Base-by-base conservation (phyloP, 1,284 basidiomycete genomes). In the Fomes fomentarius region DNA sequence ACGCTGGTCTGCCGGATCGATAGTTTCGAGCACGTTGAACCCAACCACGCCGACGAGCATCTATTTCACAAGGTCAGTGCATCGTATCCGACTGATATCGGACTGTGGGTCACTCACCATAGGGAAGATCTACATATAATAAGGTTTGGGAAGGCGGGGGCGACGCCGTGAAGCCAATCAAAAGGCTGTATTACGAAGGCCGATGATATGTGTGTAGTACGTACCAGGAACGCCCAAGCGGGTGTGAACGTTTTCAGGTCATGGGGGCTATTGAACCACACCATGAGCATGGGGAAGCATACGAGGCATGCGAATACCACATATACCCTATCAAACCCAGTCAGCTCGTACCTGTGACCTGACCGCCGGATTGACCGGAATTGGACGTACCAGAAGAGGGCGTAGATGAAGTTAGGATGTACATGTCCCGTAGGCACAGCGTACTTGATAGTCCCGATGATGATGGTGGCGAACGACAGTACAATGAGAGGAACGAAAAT, bases 11-110 rank as follows among this genome's bases (percentile, higher is more conserved):
- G 57, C 48, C 3, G 71, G 60, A 15, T 71, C 62, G 41, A 80
- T 63, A 12, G 77, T 74, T 37, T 68, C 69, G 30, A 80, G 63
- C 6, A 76, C 76, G 51, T 79, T 77, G 67, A 74, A 75, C 7
- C 77, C 72, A n/a, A 80, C 71, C 15, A 79, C 76, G 28, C 78
- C 77, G 42, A 79, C 75, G 11, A 79, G 71, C 78, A 79, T 79
- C 75, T 77, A 51, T 11, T 15, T 21, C 17, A 40, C 17, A 17
- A 30, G 31, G 55, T 53, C 40, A 57, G 33, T n/a, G 22, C 28
- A 25, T n/a, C n/a, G n/a, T 9, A 39, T 38, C 54, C 48, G 54
- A 47, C 41, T 34, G 10, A 28, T 26, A 52, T 52, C 47, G 33
- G 44, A 50, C 11, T 15, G 38, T 49, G 30, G 12, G 11, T 9